Conservation (phyloP, 73 alveolate genomes). For the Paramecium primaurelia region DNA sequence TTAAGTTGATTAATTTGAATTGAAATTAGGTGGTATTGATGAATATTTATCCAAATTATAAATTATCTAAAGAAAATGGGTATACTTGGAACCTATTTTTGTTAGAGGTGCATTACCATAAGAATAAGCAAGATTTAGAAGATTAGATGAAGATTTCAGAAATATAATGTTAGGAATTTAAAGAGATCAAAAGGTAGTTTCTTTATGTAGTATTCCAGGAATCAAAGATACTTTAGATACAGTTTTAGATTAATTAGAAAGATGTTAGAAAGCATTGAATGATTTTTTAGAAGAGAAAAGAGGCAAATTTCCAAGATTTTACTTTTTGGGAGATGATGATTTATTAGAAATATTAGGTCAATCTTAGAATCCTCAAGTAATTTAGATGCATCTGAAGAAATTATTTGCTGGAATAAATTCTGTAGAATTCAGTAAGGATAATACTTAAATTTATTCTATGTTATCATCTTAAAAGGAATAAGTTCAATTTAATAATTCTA, state of each 20-base stretch:
- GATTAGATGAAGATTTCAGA: slow-evolving; percentile 98
- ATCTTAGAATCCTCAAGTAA: slow-evolving; percentile 97
- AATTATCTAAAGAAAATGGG: slow-evolving; percentile 98
- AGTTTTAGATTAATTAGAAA: slow-evolving; percentile 95
- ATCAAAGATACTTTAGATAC: slow-evolving; percentile 96
- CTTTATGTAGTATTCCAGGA: slow-evolving; percentile 91
- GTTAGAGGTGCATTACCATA: slow-evolving; percentile 99
- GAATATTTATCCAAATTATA: slow-evolving; percentile 82
- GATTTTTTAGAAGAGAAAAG: slow-evolving; percentile 99
- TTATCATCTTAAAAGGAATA: slow-evolving; percentile 93
- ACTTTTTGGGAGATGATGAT: slow-evolving; percentile 99
- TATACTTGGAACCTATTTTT: slow-evolving; percentile 98
- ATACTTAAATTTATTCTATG: slow-evolving; percentile 92
- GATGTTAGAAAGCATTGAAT: slow-evolving; percentile 99
- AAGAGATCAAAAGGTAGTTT: slow-evolving; percentile 88
- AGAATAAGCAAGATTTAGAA: slow-evolving; percentile 98
- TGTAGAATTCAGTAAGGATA: slow-evolving; percentile 92
- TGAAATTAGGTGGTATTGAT: slow-evolving; percentile 92
- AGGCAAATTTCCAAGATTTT: slow-evolving; percentile 98
- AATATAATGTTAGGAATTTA: slow-evolving; percentile 91
- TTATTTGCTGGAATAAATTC: slow-evolving; percentile 97
- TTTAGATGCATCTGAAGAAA: slow-evolving; percentile 98
- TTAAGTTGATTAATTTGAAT: slow-evolving; percentile 93
- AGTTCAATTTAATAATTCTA: slow-evolving; percentile 74
- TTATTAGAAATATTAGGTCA: slow-evolving; percentile 98